Evolutionary conservation across 1,284 basidiomycete species (phyloP), one percentile per base, ranked within the genome.

Genomic region (Apiotrichum akiyoshidainum): DNA sequence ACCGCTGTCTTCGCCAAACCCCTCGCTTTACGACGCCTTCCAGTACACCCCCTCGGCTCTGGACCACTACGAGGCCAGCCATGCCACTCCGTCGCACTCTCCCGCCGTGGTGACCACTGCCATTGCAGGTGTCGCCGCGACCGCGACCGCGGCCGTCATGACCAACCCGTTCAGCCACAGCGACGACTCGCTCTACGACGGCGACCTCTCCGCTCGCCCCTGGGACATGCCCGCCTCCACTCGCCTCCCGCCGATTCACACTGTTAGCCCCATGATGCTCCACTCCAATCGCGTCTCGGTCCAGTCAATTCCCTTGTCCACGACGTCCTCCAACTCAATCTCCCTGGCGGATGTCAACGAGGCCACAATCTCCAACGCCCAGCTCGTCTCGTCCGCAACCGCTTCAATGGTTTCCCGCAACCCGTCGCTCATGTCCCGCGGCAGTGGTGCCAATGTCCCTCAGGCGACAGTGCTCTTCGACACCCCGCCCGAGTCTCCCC

Each of bases 1-100:
- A 2, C 46, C 46, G 10, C 60, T 33, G 13, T 54, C 10, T 61
- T 50, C 13, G 63, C 70, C 9, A 26, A 57, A 34, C 52, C 60
- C 14, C 52, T 68, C 42, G 33, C 8, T 44, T 8, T 31, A 33
- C 17, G 51, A 42, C 9, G 50, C 50, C 10, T 19, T 42, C 17
- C 40, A 26, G 26, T 31, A 35, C 35, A 8, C 19, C 17, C 17
- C 48, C n/a, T 40, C 48, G 19, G 22, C 7, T 17, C 46, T 17
- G 26, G 26, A 31, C 26, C 26, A 31, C 26, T 31, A 31, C 26
- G 26, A 31, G 26, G 26, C 26, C 26, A 31, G 26, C 26, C 26
- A 31, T 7, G 3, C 26, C 7, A 31, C 26, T 7, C 26, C 26
- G 26, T 31, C 26, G 7, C 26, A 31, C 7, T 31, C 26, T 31